A percentile compares a stretch with the other conserved stretches of the same genome.
Conservation (phyloP, 768 basidiomycete genomes). For the Nidularia pulvinata region DNA sequence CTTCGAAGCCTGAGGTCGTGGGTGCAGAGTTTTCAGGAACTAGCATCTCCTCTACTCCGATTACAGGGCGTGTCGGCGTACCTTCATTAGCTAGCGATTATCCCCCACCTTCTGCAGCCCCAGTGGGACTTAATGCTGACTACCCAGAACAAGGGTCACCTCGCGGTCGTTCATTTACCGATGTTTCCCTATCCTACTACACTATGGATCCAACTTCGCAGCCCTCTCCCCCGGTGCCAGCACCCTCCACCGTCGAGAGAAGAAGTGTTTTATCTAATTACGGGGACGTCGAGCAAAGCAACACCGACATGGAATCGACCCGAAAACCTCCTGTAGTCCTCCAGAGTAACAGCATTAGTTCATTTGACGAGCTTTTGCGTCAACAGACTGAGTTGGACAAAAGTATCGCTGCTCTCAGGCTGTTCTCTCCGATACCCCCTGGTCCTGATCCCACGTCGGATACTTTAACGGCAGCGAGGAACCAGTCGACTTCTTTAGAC, state of each 20-base stretch:
- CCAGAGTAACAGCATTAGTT: slow-evolving; percentile 28
- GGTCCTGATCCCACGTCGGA: slow-evolving; percentile 2
- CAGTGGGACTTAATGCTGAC: background rate
- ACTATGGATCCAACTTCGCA: slow-evolving; percentile 10
- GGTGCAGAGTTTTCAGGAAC: too few species aligned
- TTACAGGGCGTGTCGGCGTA: too few species aligned
- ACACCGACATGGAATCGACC: too few species aligned
- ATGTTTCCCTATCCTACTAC: slow-evolving; percentile 22
- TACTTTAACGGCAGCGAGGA: background rate
- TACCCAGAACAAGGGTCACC: background rate
- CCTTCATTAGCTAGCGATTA: too few species aligned
- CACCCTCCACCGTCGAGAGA: background rate
- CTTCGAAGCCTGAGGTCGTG: background rate
- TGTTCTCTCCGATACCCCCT: slow-evolving; percentile 43
- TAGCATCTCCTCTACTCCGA: too few species aligned
- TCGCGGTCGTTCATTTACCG: slow-evolving; percentile 8
- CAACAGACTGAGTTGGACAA: slow-evolving; percentile 66
- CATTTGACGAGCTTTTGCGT: slow-evolving; percentile 52
- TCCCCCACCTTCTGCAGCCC: background rate
- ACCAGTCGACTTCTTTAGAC: slow-evolving; percentile 1
- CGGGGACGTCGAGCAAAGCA: too few species aligned
- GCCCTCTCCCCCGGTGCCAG: background rate
- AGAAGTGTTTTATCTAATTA: slow-evolving; percentile 37
- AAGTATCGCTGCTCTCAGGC: slow-evolving; percentile 57
- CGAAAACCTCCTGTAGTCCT: too few species aligned